phyloP scores from a whole-genome alignment of 192 early-diverging fungal species.

The Gigaspora rosea region DNA sequence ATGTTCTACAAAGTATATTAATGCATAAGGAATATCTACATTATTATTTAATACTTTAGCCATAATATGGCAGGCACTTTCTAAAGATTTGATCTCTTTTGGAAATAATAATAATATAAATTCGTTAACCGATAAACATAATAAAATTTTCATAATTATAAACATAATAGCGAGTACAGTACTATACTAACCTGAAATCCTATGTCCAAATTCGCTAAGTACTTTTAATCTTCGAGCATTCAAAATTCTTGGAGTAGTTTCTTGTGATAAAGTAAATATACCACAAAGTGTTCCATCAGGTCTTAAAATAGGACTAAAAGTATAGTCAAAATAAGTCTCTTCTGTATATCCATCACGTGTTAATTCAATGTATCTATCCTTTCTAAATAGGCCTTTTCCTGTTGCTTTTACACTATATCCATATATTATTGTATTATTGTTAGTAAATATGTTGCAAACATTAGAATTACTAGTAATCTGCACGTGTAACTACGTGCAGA shows the following conservation, averaged over 20 bases:
- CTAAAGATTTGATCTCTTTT: too few relatives aligned
- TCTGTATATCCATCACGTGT: too few relatives aligned
- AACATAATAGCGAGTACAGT: not conserved
- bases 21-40: slow-evolving; percentile 1
- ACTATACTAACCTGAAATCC: not conserved
- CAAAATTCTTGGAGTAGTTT: slow-evolving; percentile 39
- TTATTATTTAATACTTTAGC: not conserved
- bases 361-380: too few relatives aligned
- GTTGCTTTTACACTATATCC: too few relatives aligned
- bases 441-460: too few relatives aligned
- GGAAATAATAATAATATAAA: too few relatives aligned
- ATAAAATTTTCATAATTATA: not conserved
- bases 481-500: too few relatives aligned
- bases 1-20: slow-evolving; percentile 4
- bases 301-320: slow-evolving; percentile 40
- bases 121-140: too few relatives aligned
- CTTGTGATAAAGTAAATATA: slow-evolving; percentile 35
- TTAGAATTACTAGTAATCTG: too few relatives aligned
- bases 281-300: slow-evolving; percentile 37
- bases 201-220: slow-evolving; percentile 7
- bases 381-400: too few relatives aligned
- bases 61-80: too few relatives aligned
- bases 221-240: slow-evolving; percentile 38
- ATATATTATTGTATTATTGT: too few relatives aligned
- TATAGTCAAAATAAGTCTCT: not conserved